Evolutionary conservation across 2,329 filamentous ascomycete species (phyloP), one percentile per base, ranked within the genome.

Genomic region (Aspergillus terreus): DNA sequence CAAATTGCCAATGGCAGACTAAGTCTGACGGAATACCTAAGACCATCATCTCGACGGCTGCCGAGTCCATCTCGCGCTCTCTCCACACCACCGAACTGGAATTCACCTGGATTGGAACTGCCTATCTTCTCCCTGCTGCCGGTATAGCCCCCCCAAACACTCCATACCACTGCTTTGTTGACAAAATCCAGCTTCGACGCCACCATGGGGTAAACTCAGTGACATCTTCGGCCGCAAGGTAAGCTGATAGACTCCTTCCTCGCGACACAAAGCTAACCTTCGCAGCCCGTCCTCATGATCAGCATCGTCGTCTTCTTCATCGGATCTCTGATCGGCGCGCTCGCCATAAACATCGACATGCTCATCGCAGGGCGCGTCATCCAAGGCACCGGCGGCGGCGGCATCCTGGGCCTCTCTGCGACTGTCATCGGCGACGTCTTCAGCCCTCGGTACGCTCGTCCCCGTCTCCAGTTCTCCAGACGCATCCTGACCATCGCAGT

Each of bases 351-450:
- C 55, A 81, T 83, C 58, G 71, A 74, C 9, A 81, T 83, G 77
- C 68, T 84, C 36, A 81, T 85, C 51, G 75, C 75, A 4, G 80
- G 78, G 6, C 70, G 82, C 58, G 78, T 77, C 0, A 70, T 84
- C 19, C 82, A 85, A 59, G 82, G 82, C 50, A 71, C 79, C 27
- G 82, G 79, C 9, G 79, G 78, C 27, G 82, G 82, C 40, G 82
- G 81, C 4, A 63, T 83, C 48, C 74, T 83, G 25, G 77, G 78
- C 4, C 63, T 84, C 19, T 78, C 81, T 55, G 82, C 81, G 58
- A 82, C 84, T 45, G 71, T 71, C 53, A 82, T 85, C 51, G 76
- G 75, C 4, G 82, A 84, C 62, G 63, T 84, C 4, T 84, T 84
- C 66, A 76, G 74, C 33, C 72, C 82, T 66, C 65, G 44, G 44